phyloP scores from a whole-genome alignment of 176 grass and related monocot species.

The Oropetium thomaeum region DNA sequence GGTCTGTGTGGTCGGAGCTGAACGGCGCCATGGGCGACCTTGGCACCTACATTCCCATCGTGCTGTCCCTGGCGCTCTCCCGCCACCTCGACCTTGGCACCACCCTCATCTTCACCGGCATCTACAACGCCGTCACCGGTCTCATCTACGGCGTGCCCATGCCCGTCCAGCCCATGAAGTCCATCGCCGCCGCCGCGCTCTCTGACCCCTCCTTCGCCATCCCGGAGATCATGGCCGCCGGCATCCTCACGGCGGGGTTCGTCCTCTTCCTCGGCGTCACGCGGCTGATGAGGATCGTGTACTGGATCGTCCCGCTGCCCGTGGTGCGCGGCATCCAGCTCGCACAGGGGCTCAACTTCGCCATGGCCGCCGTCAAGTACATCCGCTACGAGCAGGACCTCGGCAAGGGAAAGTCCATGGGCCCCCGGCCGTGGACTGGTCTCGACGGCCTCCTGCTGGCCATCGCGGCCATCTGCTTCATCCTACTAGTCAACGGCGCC shows the following conservation, averaged over 20 bases:
- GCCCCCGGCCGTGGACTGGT: conserved; percentile 41
- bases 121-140: conserved; percentile 73
- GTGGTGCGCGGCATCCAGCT: conserved; percentile 94
- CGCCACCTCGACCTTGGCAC: conserved; percentile 74
- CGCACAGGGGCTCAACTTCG: conserved; percentile 80
- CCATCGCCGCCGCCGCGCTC: conserved; percentile 66
- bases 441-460: conserved; percentile 80
- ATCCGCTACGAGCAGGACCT: conserved; percentile 73
- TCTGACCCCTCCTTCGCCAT: conserved; percentile 39
- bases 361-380: conserved; percentile 84
- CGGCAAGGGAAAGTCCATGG: conserved; percentile 40
- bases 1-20: conserved; percentile 63
- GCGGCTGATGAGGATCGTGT: conserved; percentile 65
- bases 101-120: conserved; percentile 77
- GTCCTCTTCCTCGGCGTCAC: conserved; percentile 73
- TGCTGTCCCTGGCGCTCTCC: conserved; percentile 57
- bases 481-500: conserved; percentile 68
- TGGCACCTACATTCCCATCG: conserved; percentile 92
- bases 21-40: conserved; percentile 85
- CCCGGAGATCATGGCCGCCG: conserved; percentile 74
- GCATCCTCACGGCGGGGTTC: conserved; percentile 58
- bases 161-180: conserved; percentile 95
- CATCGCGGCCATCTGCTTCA: conserved; percentile 54
- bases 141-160: conserved; percentile 87
- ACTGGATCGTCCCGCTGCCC: conserved; percentile 75